phyloP scores from a whole-genome alignment of 2,329 filamentous ascomycete genomes.

The Fusarium sp. region DNA sequence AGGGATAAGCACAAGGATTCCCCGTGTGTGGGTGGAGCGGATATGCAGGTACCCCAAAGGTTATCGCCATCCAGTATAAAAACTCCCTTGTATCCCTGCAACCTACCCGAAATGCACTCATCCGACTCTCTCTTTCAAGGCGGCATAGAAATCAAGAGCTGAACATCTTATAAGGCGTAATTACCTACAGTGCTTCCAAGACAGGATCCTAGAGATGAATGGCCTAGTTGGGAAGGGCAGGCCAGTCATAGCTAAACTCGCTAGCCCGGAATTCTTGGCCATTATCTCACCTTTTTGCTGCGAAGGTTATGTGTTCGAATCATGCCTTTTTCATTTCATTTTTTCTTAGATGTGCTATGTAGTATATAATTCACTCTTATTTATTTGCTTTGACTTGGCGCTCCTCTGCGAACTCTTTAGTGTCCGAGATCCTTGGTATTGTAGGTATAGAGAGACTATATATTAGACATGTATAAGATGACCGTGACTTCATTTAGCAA shows the following conservation, averaged over 20 bases:
- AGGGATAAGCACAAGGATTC: not conserved
- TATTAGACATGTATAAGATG: not conserved
- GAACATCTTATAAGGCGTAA: not conserved
- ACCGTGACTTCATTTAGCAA: not conserved
- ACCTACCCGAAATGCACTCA: not conserved
- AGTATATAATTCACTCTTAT: too few relatives aligned
- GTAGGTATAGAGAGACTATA: not conserved
- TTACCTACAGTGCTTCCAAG: not conserved
- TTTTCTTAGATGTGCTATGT: too few relatives aligned
- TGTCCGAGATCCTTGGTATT: not conserved
- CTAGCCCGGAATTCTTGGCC: not conserved
- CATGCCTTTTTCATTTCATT: not conserved
- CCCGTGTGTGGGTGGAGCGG: slow-evolving; percentile 5
- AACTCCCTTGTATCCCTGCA: not conserved
- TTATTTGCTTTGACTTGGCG: too few relatives aligned
- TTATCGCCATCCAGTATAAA: slow-evolving; percentile 6
- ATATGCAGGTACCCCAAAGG: slow-evolving; percentile 29
- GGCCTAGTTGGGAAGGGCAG: not conserved
- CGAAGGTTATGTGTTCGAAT: not conserved
- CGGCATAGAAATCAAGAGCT: not conserved
- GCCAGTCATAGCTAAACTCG: not conserved
- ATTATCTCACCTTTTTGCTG: not conserved
- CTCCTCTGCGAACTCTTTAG: not conserved
- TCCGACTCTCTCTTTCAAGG: not conserved
- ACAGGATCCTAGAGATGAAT: not conserved